Percentiles rank a stretch among this genome's conserved stretches.
Evolutionary conservation across 1,139 yeast genomes (phyloP).

Genomic region (Yamadazyma dushanensis): DNA sequence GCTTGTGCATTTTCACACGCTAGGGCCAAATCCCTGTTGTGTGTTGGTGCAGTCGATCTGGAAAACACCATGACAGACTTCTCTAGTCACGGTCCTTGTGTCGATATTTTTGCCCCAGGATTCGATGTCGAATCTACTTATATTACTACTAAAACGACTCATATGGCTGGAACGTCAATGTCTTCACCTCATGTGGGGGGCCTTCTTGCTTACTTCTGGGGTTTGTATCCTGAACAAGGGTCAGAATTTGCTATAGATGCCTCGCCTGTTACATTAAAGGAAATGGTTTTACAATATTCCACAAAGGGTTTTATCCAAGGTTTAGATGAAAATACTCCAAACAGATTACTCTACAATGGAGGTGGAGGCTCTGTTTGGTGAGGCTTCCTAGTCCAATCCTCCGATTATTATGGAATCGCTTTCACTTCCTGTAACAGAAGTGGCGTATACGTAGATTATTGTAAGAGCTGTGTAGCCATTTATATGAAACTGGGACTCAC

Average conservation of each 20-base stretch:
- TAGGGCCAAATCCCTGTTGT: slow-evolving; percentile 72
- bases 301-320: too few relatives aligned
- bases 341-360: too few relatives aligned
- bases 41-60: slow-evolving; percentile 86
- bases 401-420: too few relatives aligned
- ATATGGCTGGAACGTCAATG: slow-evolving; percentile 84
- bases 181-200: slow-evolving; percentile 84
- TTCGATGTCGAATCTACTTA: slow-evolving; percentile 56
- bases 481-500: too few relatives aligned
- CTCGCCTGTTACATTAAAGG: slow-evolving; percentile 19
- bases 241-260: slow-evolving; percentile 6
- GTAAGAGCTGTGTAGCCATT: too few relatives aligned
- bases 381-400: too few relatives aligned
- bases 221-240: slow-evolving; percentile 19
- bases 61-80: slow-evolving; percentile 64
- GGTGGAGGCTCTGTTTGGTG: too few relatives aligned
- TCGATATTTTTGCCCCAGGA: slow-evolving; percentile 82
- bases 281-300: slow-evolving; percentile 23
- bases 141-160: slow-evolving; percentile 29
- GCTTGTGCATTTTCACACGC: slow-evolving; percentile 88
- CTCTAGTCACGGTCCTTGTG: slow-evolving; percentile 87
- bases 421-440: too few relatives aligned
- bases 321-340: too few relatives aligned
- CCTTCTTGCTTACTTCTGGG: slow-evolving; percentile 58
- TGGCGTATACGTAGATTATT: too few relatives aligned